A percentile compares a stretch with the other conserved stretches of the same genome.
Evolutionary conservation across 2,329 filamentous ascomycete species (phyloP).

Genomic region (Botrytis galanthina): DNA sequence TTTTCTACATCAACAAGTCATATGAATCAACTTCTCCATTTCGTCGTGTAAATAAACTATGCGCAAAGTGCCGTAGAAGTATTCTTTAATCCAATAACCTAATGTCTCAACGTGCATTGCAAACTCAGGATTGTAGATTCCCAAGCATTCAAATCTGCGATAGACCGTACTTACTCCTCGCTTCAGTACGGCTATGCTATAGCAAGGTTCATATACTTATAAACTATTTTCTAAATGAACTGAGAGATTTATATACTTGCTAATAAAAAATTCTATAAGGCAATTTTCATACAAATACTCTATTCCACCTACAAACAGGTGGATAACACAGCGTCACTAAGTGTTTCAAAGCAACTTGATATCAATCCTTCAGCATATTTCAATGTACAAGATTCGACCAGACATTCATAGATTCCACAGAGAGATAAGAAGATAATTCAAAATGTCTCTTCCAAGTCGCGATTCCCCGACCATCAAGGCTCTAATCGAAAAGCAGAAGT

Average conservation of each 20-base stretch:
- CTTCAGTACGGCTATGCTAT: background rate
- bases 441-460: background rate
- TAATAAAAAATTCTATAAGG: background rate
- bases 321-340: background rate
- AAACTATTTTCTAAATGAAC: fast-evolving
- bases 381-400: background rate
- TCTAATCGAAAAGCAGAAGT: background rate
- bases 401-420: background rate
- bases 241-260: background rate
- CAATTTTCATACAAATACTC: background rate
- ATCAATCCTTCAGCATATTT: background rate
- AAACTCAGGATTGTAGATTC: background rate
- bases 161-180: background rate
- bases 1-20: background rate
- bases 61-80: too few species aligned
- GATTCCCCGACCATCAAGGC: background rate
- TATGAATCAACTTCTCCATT: background rate
- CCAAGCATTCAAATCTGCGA: background rate
- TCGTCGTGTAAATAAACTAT: background rate
- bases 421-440: background rate
- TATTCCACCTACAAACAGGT: background rate
- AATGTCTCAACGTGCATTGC: fast-evolving
- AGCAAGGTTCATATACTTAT: background rate
- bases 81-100: background rate
- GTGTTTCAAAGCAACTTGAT: background rate